Base-by-base conservation (phyloP, 1,284 basidiomycete genomes). In the Leccinum subrobustum region DNA sequence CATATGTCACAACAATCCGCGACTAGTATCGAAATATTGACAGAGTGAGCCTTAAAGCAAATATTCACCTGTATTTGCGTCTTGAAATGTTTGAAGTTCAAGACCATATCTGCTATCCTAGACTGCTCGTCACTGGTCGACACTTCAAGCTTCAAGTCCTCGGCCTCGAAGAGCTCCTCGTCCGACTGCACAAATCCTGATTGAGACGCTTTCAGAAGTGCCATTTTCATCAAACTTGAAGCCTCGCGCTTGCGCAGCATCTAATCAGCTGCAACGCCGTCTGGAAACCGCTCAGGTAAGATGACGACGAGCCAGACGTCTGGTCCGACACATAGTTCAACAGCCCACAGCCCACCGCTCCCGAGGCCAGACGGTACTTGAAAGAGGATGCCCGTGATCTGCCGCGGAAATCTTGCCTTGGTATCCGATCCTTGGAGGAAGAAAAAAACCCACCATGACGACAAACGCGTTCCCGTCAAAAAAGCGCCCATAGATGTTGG, bases 21-120 rank as follows among this genome's bases (percentile, higher is more conserved):
- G 50, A 56, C 25, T 9, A 33, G 6, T 16, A 42, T 42, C 11
- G 52, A 16, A 54, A 60, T 23, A 31, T 60, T 12, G 58, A 50
- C 25, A 16, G 16, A 50, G 55, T 35, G 56, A 3, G 9, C 56
- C 29, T 65, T 64, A 3, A 63, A 54, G 16, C 0, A 44, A 16
- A 57, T 14, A 78, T 84, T 70, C 63, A 95, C 95, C 86, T 96
- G 93, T 59, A 97, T 84, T 64, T 86, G 84, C 4, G 94, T 91
- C 72, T 91, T 89, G 73, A 96, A 91, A 69, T 95, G 89, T 79
- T 97, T 98, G 70, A 98, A 85, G 68, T 85, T 86, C 63, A 97
- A 78, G 6, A 93, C 81, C 70, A 92, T 83, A 67, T 94, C 91
- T 6, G 86, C 80, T 59, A 91, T 78, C 65, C 84, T 84, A 60